Base-by-base conservation (phyloP, 305 asterid species). In the Solanum chacoense region DNA sequence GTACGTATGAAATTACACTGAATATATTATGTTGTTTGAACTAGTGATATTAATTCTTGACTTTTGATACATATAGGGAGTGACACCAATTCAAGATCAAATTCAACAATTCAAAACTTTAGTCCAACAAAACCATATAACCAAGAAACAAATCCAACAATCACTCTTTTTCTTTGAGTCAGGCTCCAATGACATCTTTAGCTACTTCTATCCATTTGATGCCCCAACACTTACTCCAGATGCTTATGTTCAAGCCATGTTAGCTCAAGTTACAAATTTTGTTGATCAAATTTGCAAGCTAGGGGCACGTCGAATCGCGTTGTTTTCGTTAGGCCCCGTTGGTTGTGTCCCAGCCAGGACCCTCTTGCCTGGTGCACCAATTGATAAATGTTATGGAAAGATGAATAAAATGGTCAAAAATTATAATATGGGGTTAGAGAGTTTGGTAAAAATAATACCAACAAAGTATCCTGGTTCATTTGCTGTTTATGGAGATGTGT, bases 291-390 rank as follows among this genome's bases (percentile, higher is more conserved):
- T 94, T 28, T 91, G 91, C 93, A 88, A 87, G 72, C 94, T 95
- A 1, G 98, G 98, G 0, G 98, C 91, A 20, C 93, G 95, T 0
- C 90, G 93, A 24, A 75, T 95, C 11, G 95, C 93, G 0, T 0
- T 95, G 13, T 95, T 94, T 88, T 93, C 94, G 1, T 89, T 96
- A 18, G 98, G 98, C 18, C 98, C 98, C 0, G 96, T 96, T 3
- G 98, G 98, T 8, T 96, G 98, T 77, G 96, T 95, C 28, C 98
- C 98, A 0, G 98, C 96, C 0, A 90, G 98, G 88, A 78, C 93
- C 4, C 91, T 90, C 22, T 85, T 96, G 83, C 96, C 94, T 0
- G 92, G 94, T 42, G 96, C 95, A 35, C 98, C 98, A 0, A 84
- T 86, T 7, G 35, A 86, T 1, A 93, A 77, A 87, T 96, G 98